Percentiles rank a stretch among this genome's conserved stretches.
phyloP scores from a whole-genome alignment of 202 grass and related monocot species.

The Digitaria exilis region DNA sequence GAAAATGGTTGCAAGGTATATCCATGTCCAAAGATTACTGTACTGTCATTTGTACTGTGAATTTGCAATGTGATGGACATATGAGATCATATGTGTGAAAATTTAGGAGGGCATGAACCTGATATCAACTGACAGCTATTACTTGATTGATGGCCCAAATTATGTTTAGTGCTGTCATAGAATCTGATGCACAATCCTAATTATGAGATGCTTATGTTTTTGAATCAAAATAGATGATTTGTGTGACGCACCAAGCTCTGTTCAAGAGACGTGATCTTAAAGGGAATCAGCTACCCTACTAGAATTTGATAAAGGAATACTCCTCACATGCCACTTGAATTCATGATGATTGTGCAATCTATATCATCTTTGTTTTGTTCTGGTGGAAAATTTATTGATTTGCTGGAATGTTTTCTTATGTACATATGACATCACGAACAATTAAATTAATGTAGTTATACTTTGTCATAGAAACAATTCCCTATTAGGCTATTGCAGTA shows the following conservation, averaged over 20 bases:
- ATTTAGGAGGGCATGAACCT: background rate
- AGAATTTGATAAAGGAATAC: background rate
- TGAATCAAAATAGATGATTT: background rate
- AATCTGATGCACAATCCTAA: background rate
- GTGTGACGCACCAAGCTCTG: background rate
- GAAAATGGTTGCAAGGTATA: slow-evolving; percentile 33
- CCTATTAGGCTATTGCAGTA: too few species aligned
- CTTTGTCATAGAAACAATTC: too few species aligned
- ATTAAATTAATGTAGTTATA: background rate
- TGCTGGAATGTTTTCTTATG: too few species aligned
- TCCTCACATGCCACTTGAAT: background rate
- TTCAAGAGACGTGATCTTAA: background rate
- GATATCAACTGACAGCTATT: background rate
- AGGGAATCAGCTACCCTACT: background rate
- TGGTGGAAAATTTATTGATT: background rate
- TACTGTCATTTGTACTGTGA: background rate
- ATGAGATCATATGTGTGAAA: background rate
- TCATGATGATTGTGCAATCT: background rate
- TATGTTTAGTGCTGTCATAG: background rate
- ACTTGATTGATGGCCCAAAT: background rate
- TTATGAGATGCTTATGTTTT: background rate
- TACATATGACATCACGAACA: too few species aligned
- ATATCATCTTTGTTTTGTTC: background rate
- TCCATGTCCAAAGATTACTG: background rate
- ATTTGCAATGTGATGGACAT: slow-evolving; percentile 21